A percentile compares a stretch with the other conserved stretches of the same genome.
Conservation (phyloP, 805 yeast species). For the Wickerhamiella kazuoi region DNA sequence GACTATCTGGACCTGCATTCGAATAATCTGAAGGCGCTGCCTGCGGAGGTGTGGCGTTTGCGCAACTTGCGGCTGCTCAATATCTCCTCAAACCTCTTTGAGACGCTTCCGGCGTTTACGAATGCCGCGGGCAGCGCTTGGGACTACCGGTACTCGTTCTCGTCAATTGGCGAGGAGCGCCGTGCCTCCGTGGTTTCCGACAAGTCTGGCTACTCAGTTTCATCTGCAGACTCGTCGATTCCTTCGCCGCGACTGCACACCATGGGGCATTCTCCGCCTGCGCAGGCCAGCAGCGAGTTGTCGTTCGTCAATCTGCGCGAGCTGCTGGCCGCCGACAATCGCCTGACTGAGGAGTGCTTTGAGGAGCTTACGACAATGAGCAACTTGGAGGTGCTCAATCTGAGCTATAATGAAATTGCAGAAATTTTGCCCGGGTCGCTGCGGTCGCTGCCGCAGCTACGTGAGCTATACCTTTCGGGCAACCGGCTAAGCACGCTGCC, state of each 20-base stretch:
- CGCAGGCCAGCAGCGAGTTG: neutral
- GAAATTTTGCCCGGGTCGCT: constrained; percentile 70
- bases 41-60: constrained; percentile 50
- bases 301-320: neutral
- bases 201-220: too few species aligned
- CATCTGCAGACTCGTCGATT: neutral
- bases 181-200: neutral
- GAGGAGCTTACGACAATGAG: constrained; percentile 42
- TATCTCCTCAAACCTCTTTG: constrained; percentile 15
- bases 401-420: constrained; percentile 67
- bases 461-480: constrained; percentile 64
- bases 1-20: constrained; percentile 63
- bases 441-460: constrained; percentile 35
- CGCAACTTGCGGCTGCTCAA: constrained; percentile 15
- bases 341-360: constrained; percentile 60
- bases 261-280: neutral
- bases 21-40: constrained; percentile 57
- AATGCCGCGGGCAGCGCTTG: neutral
- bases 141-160: neutral
- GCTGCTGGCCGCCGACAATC: constrained; percentile 66
- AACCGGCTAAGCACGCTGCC: constrained; percentile 65
- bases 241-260: neutral
- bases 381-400: constrained; percentile 44
- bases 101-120: constrained; percentile 6
- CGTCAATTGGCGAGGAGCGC: neutral